Conservation (phyloP, 139 green algal species). For the Ettlia oleoabundans region DNA sequence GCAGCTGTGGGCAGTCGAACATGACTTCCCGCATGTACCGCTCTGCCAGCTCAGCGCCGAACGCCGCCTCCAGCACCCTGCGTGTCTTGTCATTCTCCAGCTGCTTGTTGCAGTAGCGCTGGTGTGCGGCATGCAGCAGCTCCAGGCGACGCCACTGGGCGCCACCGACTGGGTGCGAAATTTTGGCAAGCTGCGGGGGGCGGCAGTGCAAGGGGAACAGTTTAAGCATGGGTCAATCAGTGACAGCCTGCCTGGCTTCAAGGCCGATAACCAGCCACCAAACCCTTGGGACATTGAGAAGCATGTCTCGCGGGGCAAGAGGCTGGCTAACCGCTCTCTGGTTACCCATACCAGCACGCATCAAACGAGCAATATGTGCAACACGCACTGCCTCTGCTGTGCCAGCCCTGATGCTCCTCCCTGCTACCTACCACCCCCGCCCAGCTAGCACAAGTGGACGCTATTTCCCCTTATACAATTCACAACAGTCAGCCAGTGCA, state of each 20-base stretch:
- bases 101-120: constrained; percentile 69
- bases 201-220: no score
- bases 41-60: constrained; percentile 60
- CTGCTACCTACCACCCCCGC: no score
- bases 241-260: no score
- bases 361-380: no score
- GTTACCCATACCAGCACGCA: no score
- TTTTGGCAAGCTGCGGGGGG: constrained; percentile 4
- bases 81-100: constrained; percentile 81
- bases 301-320: background rate
- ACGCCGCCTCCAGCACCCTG: constrained; percentile 71
- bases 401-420: background rate
- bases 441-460: no score
- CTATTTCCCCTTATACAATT: background rate
- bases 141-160: background rate
- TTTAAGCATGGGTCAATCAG: no score
- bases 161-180: background rate
- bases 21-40: constrained; percentile 76
- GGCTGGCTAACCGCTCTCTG: no score
- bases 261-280: no score
- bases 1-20: constrained; percentile 42
- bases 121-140: constrained; percentile 31
- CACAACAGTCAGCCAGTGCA: background rate
- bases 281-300: no score
- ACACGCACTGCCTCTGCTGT: background rate